Percentiles rank a stretch among this genome's conserved stretches.
Evolutionary conservation across 345 rosid genomes (phyloP).

Genomic region (Sonneratia caseolaris): DNA sequence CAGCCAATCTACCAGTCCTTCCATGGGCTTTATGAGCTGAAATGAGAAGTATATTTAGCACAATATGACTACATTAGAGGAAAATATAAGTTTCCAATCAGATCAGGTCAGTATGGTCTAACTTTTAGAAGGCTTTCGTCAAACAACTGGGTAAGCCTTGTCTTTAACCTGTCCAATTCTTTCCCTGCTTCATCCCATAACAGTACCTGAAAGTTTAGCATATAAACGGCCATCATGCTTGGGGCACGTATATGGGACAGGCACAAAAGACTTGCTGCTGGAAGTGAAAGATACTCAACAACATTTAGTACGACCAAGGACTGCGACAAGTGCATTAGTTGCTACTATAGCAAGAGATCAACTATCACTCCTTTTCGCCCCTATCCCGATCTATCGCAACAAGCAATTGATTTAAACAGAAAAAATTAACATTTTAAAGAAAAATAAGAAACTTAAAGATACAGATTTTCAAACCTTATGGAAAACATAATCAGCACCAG

Average conservation of each 20-base stretch:
- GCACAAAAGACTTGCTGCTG: neutral
- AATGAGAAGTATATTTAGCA: constrained; percentile 8
- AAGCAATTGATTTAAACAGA: neutral
- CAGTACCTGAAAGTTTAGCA: constrained; percentile 43
- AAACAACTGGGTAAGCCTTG: constrained; percentile 58
- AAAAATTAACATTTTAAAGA: neutral
- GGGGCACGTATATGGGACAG: neutral
- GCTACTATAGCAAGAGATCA: neutral
- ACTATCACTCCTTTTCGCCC: neutral
- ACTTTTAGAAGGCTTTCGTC: constrained; percentile 54
- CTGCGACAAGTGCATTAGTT: neutral
- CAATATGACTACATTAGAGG: neutral
- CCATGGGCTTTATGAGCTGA: constrained; percentile 63
- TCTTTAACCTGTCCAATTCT: constrained; percentile 50
- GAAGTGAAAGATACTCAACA: neutral
- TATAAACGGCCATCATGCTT: neutral
- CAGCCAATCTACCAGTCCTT: constrained; percentile 80
- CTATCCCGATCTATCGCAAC: neutral
- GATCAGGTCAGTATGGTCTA: constrained; percentile 19
- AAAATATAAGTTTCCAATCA: neutral
- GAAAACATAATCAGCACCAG: constrained; percentile 62
- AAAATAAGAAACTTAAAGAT: neutral
- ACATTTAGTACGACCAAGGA: neutral
- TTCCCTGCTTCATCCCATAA: constrained; percentile 53
- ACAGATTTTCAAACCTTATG: constrained; percentile 55